These are phyloP conservation scores for Hericium coralloides DNA, from an alignment of 768 basidiomycete species.

Conservation along the genomic window DNA sequence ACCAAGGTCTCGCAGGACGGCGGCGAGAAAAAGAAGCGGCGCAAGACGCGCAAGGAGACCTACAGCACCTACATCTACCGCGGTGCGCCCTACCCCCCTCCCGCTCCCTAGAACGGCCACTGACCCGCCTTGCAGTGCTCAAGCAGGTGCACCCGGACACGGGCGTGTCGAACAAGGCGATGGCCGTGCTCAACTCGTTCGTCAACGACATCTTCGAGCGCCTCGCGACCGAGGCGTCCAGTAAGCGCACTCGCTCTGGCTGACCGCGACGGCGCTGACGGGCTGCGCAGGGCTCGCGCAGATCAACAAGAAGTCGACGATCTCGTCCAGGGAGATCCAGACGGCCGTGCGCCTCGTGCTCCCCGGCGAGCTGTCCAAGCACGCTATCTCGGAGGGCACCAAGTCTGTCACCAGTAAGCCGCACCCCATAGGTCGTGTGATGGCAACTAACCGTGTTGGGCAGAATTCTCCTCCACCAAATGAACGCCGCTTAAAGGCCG, in stretches of 20 bases:
- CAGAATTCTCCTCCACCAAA: not conserved
- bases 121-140: constrained; percentile 41
- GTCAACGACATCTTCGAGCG: constrained; percentile 83
- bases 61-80: constrained; percentile 85
- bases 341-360: constrained; percentile 77
- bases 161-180: constrained; percentile 87
- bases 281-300: constrained; percentile 59
- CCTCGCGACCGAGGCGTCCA: constrained; percentile 66
- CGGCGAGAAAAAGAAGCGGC: constrained; percentile 68
- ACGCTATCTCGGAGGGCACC: constrained; percentile 81
- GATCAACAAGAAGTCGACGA: constrained; percentile 86
- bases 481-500: not conserved
- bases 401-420: constrained; percentile 61
- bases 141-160: constrained; percentile 93
- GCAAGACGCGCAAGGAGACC: constrained; percentile 74
- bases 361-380: constrained; percentile 80
- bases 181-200: constrained; percentile 79
- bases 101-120: not conserved
- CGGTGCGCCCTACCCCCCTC: constrained; percentile 30
- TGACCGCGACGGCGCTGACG: not conserved
- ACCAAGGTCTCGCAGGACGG: constrained; percentile 51
- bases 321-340: constrained; percentile 88
- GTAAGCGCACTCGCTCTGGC: constrained; percentile 28
- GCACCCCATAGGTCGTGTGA: not conserved
- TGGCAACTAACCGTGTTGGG: not conserved